Base-by-base conservation (phyloP, 2,329 filamentous ascomycete species). In the Colletotrichum orchidophilum region DNA sequence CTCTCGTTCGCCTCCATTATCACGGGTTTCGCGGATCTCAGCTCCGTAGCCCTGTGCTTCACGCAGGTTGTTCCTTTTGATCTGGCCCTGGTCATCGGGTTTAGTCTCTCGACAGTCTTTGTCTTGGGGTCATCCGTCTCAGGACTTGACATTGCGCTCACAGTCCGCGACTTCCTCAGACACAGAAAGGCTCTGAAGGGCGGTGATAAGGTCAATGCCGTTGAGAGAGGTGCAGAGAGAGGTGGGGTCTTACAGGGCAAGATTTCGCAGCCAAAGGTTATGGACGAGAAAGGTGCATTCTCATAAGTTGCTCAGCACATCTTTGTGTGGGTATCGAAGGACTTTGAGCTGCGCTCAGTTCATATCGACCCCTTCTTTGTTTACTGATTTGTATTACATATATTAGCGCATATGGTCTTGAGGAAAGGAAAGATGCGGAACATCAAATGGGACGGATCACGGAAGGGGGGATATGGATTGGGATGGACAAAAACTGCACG, bases 21-120 rank as follows among this genome's bases (percentile, higher is more conserved):
- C 6, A 75, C 74, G 0, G 80, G 80, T 5, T 80, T 81, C 49
- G 64, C 74, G 1, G 78, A 79, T 39, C 67, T 81, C 3, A 76
- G 74, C 55, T 70, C 70, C 9, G 73, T 79, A 13, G 66, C 75
- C 1, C 71, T 81, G 24, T 78, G 79, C 63, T 55, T 78, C 31
- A 78, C 77, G 6, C 75, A 76, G 15, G 55, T 77, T 18, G 55
- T 81, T 6, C 66, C 77, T 2, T 76, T 81, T 31, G 75, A 78
- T 54, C 27, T 73, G 8, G 76, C 75, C 9, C 50, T 81, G 4
- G 26, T 66, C 7, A 7, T 76, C 5, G 80, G 78, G 4, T 75
- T 79, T 42, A 61, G 66, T 0, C 64, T 81, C 1, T 73, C 73
- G 1, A 72, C 71, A 7, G 59, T 75, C 27, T 77, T 78, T 31